A percentile compares a stretch with the other conserved stretches of the same genome.
Conservation (phyloP, 805 yeast genomes). For the Candida awuae region DNA sequence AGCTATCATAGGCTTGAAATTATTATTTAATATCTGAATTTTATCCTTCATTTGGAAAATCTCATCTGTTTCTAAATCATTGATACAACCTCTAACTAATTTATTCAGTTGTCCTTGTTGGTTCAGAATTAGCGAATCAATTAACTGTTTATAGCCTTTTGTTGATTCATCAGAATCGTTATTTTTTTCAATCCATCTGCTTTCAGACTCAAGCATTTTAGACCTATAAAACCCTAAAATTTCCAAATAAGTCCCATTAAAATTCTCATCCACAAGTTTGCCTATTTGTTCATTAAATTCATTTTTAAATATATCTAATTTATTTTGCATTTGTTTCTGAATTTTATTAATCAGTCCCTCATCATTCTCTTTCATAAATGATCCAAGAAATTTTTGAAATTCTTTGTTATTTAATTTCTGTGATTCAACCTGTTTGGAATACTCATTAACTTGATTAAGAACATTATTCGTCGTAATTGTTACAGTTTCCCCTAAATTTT, state of each 20-base stretch:
- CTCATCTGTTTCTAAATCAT: no score
- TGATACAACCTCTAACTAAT: no score
- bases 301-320: slow-evolving; percentile 1
- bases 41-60: not conserved
- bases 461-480: not conserved
- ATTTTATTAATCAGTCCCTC: not conserved
- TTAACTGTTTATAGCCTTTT: no score
- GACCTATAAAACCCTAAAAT: not conserved
- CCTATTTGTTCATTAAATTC: not conserved
- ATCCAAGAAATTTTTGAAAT: not conserved
- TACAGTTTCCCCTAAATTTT: not conserved
- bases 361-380: not conserved
- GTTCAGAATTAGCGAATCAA: no score
- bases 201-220: not conserved
- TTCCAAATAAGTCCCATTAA: not conserved
- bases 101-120: no score
- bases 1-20: not conserved
- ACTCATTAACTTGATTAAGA: not conserved
- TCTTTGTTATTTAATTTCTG: not conserved
- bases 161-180: not conserved
- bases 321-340: not conserved
- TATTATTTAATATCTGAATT: not conserved
- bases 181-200: not conserved
- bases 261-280: not conserved
- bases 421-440: not conserved